These are phyloP conservation scores for Acanthamoeba royreba DNA, from an alignment of 208 protist species.

Conservation along the genomic window DNA sequence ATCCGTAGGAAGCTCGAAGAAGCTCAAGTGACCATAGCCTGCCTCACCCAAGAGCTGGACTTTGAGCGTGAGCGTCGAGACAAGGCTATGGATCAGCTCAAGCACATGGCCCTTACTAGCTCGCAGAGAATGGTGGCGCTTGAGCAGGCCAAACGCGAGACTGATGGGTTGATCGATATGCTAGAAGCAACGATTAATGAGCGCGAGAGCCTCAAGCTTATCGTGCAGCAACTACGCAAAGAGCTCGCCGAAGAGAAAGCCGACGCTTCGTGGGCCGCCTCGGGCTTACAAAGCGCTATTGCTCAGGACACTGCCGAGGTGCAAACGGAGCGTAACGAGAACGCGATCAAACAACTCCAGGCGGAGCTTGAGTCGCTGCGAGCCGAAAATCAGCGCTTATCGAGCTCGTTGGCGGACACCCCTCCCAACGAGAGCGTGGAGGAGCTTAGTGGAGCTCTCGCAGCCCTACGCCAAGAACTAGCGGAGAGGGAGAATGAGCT, in stretches of 20 bases:
- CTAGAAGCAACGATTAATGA: background rate
- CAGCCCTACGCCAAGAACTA: too few relatives aligned
- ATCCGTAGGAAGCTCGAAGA: background rate
- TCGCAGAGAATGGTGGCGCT: background rate
- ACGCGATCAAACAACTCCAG: background rate
- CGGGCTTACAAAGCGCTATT: background rate
- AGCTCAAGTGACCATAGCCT: background rate
- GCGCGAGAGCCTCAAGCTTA: background rate
- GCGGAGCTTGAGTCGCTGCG: background rate
- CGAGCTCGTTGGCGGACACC: background rate
- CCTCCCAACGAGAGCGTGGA: background rate
- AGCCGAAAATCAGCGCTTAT: background rate
- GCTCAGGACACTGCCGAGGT: background rate
- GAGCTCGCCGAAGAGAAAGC: background rate
- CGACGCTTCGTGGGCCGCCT: background rate
- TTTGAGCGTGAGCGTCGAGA: background rate
- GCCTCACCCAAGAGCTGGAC: background rate
- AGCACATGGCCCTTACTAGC: background rate
- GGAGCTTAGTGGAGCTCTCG: background rate
- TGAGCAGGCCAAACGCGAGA: background rate
- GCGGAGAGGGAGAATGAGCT: too few relatives aligned
- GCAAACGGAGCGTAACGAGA: background rate
- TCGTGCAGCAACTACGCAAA: background rate
- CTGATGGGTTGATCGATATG: background rate
- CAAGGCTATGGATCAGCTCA: background rate